These are phyloP conservation scores for Sclerotinia trifoliorum DNA, from an alignment of 2,329 filamentous ascomycete species.

Conservation along the genomic window DNA sequence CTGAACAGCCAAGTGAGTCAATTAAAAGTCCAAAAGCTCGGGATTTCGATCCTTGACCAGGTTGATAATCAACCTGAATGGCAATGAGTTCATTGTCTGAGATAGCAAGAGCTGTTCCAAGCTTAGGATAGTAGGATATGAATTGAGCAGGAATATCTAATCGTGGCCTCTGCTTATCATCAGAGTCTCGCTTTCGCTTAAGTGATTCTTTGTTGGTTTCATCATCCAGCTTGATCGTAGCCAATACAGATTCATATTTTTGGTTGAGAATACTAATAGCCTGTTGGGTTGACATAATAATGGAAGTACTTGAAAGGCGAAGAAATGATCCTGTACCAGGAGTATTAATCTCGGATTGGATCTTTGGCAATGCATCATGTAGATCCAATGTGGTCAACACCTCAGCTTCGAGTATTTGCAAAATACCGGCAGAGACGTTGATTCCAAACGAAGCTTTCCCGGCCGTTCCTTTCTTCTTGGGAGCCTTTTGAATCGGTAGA, in stretches of 20 bases:
- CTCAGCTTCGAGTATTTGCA: conserved; percentile 58
- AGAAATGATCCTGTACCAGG: conserved; percentile 60
- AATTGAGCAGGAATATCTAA: conserved; percentile 38
- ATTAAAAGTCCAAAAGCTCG: conserved; percentile 63
- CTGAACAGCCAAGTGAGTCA: conserved; percentile 70
- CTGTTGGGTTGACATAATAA: conserved; percentile 59
- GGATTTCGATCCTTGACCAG: conserved; percentile 54
- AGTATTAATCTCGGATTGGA: conserved; percentile 54
- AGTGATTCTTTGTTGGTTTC: conserved; percentile 25
- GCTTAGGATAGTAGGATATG: conserved; percentile 62
- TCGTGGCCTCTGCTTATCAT: conserved; percentile 19
- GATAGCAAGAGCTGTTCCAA: conserved; percentile 65
- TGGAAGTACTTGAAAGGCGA: conserved; percentile 63
- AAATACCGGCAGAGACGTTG: conserved; percentile 60
- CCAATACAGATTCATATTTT: conserved; percentile 57
- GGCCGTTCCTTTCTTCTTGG: conserved; percentile 11
- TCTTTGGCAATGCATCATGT: conserved; percentile 58
- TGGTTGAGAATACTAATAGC: conserved; percentile 66
- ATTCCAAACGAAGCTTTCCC: conserved; percentile 49
- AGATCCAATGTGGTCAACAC: conserved; percentile 63
- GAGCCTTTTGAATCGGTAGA: conserved; percentile 27
- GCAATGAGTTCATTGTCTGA: conserved; percentile 63
- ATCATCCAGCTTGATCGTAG: conserved; percentile 41
- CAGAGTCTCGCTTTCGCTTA: conserved; percentile 34
- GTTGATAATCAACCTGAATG: conserved; percentile 65